Percentiles rank a stretch among this genome's conserved stretches.
phyloP scores from a whole-genome alignment of 176 grass and related monocot species.

The Hordeum vulgare region DNA sequence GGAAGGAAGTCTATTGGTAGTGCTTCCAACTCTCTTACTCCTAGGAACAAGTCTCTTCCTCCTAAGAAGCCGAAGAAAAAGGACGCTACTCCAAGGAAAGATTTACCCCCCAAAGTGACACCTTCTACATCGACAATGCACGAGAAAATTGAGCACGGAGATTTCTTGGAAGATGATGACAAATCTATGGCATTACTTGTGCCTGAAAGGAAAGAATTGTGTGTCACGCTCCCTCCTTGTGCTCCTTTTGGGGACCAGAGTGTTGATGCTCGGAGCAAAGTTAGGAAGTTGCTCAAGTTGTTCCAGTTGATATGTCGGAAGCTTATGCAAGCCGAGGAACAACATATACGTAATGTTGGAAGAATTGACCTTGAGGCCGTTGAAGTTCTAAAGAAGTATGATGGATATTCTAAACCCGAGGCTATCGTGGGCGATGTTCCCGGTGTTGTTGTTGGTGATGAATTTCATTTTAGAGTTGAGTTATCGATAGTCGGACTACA shows the following conservation, averaged over 20 bases:
- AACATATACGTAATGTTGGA: constrained; percentile 1
- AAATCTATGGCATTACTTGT: constrained; percentile 29
- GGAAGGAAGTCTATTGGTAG: constrained; percentile 19
- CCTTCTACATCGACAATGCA: not conserved
- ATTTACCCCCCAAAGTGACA: not conserved
- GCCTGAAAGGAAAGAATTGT: constrained; percentile 20
- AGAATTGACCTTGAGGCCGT: constrained; percentile 37
- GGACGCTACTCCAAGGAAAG: not conserved
- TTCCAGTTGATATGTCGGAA: constrained; percentile 52
- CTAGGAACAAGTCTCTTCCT: constrained; percentile 14
- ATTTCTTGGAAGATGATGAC: constrained; percentile 8
- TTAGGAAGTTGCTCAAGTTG: constrained; percentile 37
- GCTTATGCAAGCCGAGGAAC: constrained; percentile 51
- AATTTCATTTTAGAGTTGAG: constrained; percentile 68
- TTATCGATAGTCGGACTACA: constrained; percentile 63
- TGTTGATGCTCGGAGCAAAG: constrained; percentile 37
- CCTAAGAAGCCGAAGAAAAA: constrained; percentile 24
- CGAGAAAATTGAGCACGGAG: constrained; percentile 10
- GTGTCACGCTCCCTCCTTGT: constrained; percentile 36
- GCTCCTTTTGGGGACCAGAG: constrained; percentile 28
- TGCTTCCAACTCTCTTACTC: constrained; percentile 15
- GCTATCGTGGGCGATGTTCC: constrained; percentile 48
- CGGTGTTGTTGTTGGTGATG: constrained; percentile 68
- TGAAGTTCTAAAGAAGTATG: constrained; percentile 27
- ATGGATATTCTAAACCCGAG: constrained; percentile 27